Conservation (phyloP, 78 protist species). For the Dictyostelium citrinum region DNA sequence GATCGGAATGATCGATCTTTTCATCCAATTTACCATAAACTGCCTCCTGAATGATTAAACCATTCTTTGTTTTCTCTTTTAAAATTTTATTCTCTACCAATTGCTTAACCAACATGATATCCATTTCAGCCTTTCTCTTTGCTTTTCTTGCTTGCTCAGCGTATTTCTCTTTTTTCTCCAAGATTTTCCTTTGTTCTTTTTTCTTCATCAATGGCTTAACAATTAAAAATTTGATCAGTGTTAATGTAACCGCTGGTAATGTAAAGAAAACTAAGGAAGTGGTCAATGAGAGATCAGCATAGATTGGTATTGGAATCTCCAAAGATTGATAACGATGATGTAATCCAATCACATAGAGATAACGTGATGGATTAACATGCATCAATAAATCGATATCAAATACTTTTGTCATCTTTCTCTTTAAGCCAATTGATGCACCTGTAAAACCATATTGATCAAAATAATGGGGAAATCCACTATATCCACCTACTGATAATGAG, state of each 20-base stretch:
- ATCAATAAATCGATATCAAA: constrained; percentile 1
- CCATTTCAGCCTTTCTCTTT: constrained; percentile 23
- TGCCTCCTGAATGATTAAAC: constrained; percentile 65
- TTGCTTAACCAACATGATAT: constrained; percentile 14
- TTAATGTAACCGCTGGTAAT: constrained; percentile 10
- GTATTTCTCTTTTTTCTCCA: constrained; percentile 23
- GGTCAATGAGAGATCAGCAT: background rate
- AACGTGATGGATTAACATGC: background rate
- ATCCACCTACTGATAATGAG: background rate
- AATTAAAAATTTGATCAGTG: background rate
- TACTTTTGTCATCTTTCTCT: constrained; percentile 15
- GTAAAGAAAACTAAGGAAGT: constrained; percentile 36
- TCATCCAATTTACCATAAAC: constrained; percentile 39
- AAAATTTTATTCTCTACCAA: constrained; percentile 39
- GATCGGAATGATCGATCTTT: background rate
- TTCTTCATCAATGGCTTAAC: constrained; percentile 12
- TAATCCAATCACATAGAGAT: constrained; percentile 4
- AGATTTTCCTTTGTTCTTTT: background rate
- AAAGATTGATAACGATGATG: constrained; percentile 39
- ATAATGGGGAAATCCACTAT: background rate
- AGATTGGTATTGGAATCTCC: constrained; percentile 50
- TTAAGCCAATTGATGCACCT: background rate
- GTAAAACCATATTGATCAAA: background rate
- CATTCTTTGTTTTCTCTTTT: constrained; percentile 58
- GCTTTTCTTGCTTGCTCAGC: background rate